Percentiles rank a stretch among this genome's conserved stretches.
Conservation (phyloP, 148 eudicot species). For the Heliamphora exappendiculata region DNA sequence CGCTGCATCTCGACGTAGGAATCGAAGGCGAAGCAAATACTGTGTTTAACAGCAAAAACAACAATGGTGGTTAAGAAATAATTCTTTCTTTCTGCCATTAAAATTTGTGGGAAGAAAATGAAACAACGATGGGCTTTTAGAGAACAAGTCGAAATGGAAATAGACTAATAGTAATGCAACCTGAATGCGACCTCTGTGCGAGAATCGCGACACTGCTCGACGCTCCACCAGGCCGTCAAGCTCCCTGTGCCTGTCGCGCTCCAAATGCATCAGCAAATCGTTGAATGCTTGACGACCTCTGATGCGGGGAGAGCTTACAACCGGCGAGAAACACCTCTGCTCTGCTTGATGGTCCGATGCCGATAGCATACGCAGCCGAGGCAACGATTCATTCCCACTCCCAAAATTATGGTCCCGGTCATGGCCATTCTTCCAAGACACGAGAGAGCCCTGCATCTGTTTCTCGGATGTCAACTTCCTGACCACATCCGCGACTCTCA, state of each 20-base stretch:
- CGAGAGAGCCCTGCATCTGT: not conserved
- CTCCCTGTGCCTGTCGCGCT: slow-evolving; percentile 47
- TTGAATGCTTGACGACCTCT: slow-evolving; percentile 61
- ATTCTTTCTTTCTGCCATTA: not conserved
- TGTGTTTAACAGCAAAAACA: not conserved
- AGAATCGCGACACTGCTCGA: slow-evolving; percentile 47
- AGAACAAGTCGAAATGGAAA: not conserved
- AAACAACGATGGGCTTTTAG: not conserved
- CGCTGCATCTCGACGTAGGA: slow-evolving; percentile 30
- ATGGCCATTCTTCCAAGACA: slow-evolving; percentile 11
- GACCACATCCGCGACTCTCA: slow-evolving; percentile 58
- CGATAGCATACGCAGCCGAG: slow-evolving; percentile 16
- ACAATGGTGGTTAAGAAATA: not conserved
- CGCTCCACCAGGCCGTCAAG: slow-evolving; percentile 36
- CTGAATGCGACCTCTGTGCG: slow-evolving; percentile 73
- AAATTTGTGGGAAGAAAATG: not conserved
- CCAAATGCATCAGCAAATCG: slow-evolving; percentile 39
- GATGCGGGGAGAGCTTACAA: slow-evolving; percentile 41
- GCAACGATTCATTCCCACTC: slow-evolving; percentile 4
- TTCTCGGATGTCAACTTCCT: slow-evolving; percentile 35
- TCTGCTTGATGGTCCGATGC: slow-evolving; percentile 17
- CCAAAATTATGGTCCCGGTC: slow-evolving; percentile 5
- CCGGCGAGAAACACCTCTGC: slow-evolving; percentile 19
- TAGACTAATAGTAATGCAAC: slow-evolving; percentile 17
- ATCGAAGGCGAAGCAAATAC: slow-evolving; percentile 48